Evolutionary conservation across 2,329 filamentous ascomycete species (phyloP), one percentile per base, ranked within the genome.

Genomic region (Exophiala xenobiotica): DNA sequence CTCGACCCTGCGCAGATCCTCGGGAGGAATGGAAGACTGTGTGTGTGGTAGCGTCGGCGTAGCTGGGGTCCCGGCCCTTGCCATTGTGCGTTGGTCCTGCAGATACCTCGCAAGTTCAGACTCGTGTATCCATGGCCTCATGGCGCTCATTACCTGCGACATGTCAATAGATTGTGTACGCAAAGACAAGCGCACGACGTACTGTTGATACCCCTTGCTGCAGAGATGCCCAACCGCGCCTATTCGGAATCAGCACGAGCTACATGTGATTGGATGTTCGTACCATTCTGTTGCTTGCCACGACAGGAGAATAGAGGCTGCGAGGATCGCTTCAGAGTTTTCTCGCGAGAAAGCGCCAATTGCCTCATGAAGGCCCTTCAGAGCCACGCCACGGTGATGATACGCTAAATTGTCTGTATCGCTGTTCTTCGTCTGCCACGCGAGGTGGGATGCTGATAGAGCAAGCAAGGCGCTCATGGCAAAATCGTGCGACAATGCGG

Each of bases 221-320:
- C 54, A 96, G 76, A 60, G 91, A 91, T 57, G 87, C 90, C 92
- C 92, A 97, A 71, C 86, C 88, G 69, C 86, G 86, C 88, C 90
- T 95, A 67, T 61, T 56, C 11, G 37, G 12, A 19, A 59, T 77
- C 64, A 77, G 73, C 64, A 49, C 12, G 7, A 65, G 39, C 19
- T 31, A 33, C 22, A 14, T 23, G 7, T 19, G 4, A 61, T 57
- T 61, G 49, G 61, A 62, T 63, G 33, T 65, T 74, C 85, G 77
- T 79, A 95, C 92, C 91, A 97, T 74, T 97, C 92, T 54, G 86
- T 93, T 49, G 90, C 88, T 74, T 97, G 92, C 91, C 93, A 97
- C 29, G 91, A 95, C 43, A 99, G 79, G 41, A 97, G 81, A 38
- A 96, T 83, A 20, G 92, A 96, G 24, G 91, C 89, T 20, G 91